These are phyloP conservation scores for Candida gorgasii DNA, from an alignment of 805 yeast species.

Conservation along the genomic window DNA sequence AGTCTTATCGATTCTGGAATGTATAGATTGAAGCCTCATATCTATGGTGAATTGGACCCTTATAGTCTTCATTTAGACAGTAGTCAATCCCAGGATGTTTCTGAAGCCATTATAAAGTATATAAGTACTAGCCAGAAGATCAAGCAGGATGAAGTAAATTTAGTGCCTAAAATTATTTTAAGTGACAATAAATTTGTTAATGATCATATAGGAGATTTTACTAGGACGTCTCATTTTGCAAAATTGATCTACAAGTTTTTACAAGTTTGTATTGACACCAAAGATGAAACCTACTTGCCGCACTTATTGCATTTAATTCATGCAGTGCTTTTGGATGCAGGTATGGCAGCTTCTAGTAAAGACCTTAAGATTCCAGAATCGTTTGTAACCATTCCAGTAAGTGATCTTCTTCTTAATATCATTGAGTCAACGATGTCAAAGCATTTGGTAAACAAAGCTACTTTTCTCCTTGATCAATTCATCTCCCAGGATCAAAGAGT, in stretches of 20 bases:
- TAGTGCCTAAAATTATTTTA: constrained; percentile 45
- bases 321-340: constrained; percentile 57
- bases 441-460: constrained; percentile 54
- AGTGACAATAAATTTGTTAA: constrained; percentile 36
- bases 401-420: constrained; percentile 55
- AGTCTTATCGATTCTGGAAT: constrained; percentile 59
- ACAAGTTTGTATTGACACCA: constrained; percentile 49
- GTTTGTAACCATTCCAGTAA: constrained; percentile 56
- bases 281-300: constrained; percentile 56
- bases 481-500: constrained; percentile 51
- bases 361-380: constrained; percentile 32
- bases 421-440: constrained; percentile 53
- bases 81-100: constrained; percentile 52
- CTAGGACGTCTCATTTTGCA: constrained; percentile 54
- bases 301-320: constrained; percentile 69
- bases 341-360: constrained; percentile 37
- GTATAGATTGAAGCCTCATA: constrained; percentile 64
- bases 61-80: constrained; percentile 49
- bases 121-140: constrained; percentile 39
- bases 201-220: constrained; percentile 45
- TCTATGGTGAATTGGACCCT: constrained; percentile 62
- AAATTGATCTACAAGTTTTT: constrained; percentile 60
- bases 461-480: constrained; percentile 51
- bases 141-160: constrained; percentile 43
- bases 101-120: constrained; percentile 46